Percentiles rank a stretch among this genome's conserved stretches.
Evolutionary conservation across 345 rosid genomes (phyloP).

Genomic region (Eucalyptus regnans): DNA sequence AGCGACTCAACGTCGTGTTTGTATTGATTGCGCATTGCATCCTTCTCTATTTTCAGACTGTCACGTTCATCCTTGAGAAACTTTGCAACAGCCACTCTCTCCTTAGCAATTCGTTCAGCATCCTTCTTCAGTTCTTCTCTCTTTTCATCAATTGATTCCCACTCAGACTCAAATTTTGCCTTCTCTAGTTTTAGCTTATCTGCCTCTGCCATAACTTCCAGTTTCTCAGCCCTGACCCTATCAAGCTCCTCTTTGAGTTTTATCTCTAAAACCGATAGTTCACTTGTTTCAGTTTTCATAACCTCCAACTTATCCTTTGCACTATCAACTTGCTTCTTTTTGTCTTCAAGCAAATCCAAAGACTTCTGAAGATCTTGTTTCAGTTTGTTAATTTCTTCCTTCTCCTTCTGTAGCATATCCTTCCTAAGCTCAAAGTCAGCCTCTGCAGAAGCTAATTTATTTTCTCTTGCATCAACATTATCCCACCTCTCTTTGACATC

Average conservation of each 20-base stretch:
- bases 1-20: slow-evolving; percentile 47
- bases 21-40: slow-evolving; percentile 55
- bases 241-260: slow-evolving; percentile 97
- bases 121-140: slow-evolving; percentile 64
- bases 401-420: slow-evolving; percentile 39
- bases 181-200: slow-evolving; percentile 70
- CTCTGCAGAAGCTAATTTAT: slow-evolving; percentile 27
- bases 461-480: slow-evolving; percentile 55
- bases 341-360: slow-evolving; percentile 52
- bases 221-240: slow-evolving; percentile 62
- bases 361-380: slow-evolving; percentile 60
- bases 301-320: slow-evolving; percentile 66
- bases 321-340: slow-evolving; percentile 46
- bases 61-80: slow-evolving; percentile 79
- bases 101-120: slow-evolving; percentile 39
- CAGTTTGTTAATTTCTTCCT: slow-evolving; percentile 39
- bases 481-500: slow-evolving; percentile 43
- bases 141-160: slow-evolving; percentile 94
- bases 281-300: slow-evolving; percentile 66
- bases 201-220: slow-evolving; percentile 66
- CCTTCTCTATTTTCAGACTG: slow-evolving; percentile 59
- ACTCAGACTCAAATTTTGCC: slow-evolving; percentile 77
- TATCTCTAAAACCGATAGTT: slow-evolving; percentile 59
- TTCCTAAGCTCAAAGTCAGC: slow-evolving; percentile 33
- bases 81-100: slow-evolving; percentile 52